Evolutionary conservation across 306 rosid genomes (phyloP).

Genomic region (Glycine latifolia): DNA sequence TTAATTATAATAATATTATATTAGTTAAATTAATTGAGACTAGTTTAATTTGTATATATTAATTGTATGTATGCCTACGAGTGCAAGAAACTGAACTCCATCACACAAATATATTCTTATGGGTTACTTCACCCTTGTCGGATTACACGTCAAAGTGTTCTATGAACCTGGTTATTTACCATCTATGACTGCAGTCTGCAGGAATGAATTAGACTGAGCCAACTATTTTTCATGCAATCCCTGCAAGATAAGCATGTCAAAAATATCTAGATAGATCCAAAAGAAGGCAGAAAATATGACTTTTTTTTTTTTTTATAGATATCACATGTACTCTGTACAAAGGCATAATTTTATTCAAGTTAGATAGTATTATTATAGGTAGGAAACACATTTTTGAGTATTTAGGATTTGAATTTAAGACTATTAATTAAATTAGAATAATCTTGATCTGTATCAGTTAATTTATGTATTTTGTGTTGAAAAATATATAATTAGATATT

Average conservation of each 20-base stretch:
- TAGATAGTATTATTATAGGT: too few relatives aligned
- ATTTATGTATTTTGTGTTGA: too few relatives aligned
- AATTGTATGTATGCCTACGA: slow-evolving; percentile 28
- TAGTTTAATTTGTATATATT: neutral
- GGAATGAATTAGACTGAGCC: neutral
- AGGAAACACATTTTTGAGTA: too few relatives aligned
- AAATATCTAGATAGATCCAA: neutral
- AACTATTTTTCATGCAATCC: slow-evolving; percentile 5
- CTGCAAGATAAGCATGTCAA: slow-evolving; percentile 33
- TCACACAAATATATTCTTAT: slow-evolving; percentile 50
- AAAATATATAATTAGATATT: too few relatives aligned
- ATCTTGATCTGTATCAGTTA: too few relatives aligned
- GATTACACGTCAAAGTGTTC: slow-evolving; percentile 55
- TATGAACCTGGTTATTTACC: neutral
- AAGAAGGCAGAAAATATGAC: too few relatives aligned
- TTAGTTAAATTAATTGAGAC: slow-evolving; percentile 34
- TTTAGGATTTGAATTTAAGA: too few relatives aligned
- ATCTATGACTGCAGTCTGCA: too few relatives aligned
- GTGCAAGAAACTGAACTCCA: slow-evolving; percentile 50
- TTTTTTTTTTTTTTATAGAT: too few relatives aligned
- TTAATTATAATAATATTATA: neutral
- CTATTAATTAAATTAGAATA: too few relatives aligned
- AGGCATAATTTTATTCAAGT: too few relatives aligned
- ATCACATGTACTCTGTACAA: too few relatives aligned
- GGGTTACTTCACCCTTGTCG: slow-evolving; percentile 66